Base-by-base conservation (phyloP, 495 filamentous ascomycete genomes). In the Aspergillus sparsus region DNA sequence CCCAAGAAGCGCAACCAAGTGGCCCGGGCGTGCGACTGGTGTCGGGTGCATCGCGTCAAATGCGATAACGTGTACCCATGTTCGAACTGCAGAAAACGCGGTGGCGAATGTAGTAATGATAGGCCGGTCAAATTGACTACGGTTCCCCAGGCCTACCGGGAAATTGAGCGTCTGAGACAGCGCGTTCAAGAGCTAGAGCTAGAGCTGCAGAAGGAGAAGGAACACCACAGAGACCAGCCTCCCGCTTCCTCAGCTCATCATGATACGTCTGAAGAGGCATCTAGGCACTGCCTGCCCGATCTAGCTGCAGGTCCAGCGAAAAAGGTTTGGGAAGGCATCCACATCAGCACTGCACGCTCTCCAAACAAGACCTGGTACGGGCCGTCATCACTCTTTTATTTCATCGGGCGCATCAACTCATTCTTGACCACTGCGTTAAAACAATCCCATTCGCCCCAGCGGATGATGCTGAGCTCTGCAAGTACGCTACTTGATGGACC, bases 1-100 rank as follows among this genome's bases (percentile, higher is more conserved):
- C 42, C 3, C 2, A 46, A 36, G n/a, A 66, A 74, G 63, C 64
- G 76, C 18, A 70, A 63, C 51, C 74, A 78, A 62, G 76, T 78
- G 8, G 63, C 67, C 6, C 64, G 75, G 13, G 75, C 77, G 5
- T 79, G 76, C 59, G 72, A 75, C 62, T 77, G 71, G 71, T 79
- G 76, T 46, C 73, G 76, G 10, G 64, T 71, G 9, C 71, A 77
- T 42, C 71, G 75, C 12, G 68, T 75, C 45, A 77, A 76, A 63
- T 79, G 75, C 62, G 76, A 80, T 56, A 69, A 68, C 32, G 58
- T 62, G 16, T 56, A 66, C 39, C 76, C 75, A 31, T 80, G 77
- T 57, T 58, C 65, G 33, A 77, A 78, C 64, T 80, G 77, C 57
- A 58, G 67, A 36, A 66, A n/a, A 33, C 62, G 72, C 58, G 73